Evolutionary conservation across 257 asterid species (phyloP).

Genomic region (Ophiorrhiza pumila): DNA sequence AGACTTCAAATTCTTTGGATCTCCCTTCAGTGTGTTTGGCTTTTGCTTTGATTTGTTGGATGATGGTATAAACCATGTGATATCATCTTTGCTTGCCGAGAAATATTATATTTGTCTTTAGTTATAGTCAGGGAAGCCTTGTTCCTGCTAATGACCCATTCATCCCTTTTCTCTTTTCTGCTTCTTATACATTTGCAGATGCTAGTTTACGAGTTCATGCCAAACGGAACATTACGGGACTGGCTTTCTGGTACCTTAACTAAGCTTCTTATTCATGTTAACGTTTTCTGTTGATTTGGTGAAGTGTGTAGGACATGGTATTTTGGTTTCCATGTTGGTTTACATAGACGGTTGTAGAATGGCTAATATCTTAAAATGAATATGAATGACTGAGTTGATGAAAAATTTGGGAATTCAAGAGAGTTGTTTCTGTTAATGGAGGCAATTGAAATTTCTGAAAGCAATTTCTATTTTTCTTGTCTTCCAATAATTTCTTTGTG

Average conservation of each 20-base stretch:
- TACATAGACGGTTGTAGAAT: neutral
- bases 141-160: too few relatives aligned
- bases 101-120: neutral
- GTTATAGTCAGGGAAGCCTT: too few relatives aligned
- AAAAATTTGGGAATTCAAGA: neutral
- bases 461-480: neutral
- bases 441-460: neutral
- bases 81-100: neutral
- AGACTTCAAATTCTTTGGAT: neutral
- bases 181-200: slow-evolving; percentile 45
- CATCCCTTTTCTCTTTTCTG: slow-evolving; percentile 14
- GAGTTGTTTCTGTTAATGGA: neutral
- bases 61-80: neutral
- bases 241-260: slow-evolving; percentile 57
- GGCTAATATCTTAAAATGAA: too few relatives aligned
- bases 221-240: slow-evolving; percentile 77
- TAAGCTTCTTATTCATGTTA: too few relatives aligned
- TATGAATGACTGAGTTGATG: neutral
- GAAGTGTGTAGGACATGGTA: too few relatives aligned
- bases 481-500: neutral
- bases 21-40: neutral
- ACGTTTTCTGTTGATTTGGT: too few relatives aligned
- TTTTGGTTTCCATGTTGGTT: neutral
- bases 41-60: neutral
- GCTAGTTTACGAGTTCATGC: slow-evolving; percentile 85